Conservation (phyloP, 2,329 filamentous ascomycete genomes). For the Ophiocordyceps camponoti-leonardi region DNA sequence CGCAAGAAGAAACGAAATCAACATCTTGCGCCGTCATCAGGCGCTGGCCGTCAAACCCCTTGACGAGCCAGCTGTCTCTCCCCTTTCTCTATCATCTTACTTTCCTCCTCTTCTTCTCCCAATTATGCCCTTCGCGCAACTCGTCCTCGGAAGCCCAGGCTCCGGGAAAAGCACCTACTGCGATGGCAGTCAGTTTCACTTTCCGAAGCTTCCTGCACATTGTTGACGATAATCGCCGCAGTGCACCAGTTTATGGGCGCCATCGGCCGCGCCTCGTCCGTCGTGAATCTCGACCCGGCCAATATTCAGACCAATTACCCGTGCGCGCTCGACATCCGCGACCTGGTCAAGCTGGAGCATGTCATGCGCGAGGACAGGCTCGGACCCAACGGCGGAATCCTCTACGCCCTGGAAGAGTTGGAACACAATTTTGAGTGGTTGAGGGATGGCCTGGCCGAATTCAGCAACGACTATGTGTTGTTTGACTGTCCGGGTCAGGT, state of each 20-base stretch:
- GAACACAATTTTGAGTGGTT: constrained; percentile 92
- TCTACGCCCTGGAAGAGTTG: constrained; percentile 90
- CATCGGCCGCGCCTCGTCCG: constrained; percentile 84
- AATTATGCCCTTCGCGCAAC: constrained; percentile 48
- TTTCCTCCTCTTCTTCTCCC: constrained; percentile 3
- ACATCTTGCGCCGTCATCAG: not conserved
- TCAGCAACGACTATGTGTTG: constrained; percentile 80
- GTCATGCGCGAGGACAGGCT: constrained; percentile 85
- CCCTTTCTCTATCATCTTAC: not conserved
- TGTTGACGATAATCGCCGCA: constrained; percentile 10
- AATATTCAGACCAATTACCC: constrained; percentile 87
- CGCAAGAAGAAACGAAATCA: not conserved
- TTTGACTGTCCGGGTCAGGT: constrained; percentile 97
- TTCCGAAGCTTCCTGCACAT: not conserved
- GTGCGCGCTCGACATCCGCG: constrained; percentile 77
- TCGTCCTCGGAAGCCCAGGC: constrained; percentile 86
- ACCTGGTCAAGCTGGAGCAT: constrained; percentile 77
- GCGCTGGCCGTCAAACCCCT: not conserved
- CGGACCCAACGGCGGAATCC: constrained; percentile 78
- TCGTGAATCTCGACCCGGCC: constrained; percentile 92
- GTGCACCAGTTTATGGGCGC: constrained; percentile 96
- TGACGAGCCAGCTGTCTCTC: too few relatives aligned
- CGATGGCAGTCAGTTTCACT: constrained; percentile 56
- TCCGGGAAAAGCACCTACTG: constrained; percentile 96
- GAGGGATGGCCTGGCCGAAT: constrained; percentile 58